A percentile compares a stretch with the other conserved stretches of the same genome.
phyloP scores from a whole-genome alignment of 345 rosid species.

The Gossypium australe region DNA sequence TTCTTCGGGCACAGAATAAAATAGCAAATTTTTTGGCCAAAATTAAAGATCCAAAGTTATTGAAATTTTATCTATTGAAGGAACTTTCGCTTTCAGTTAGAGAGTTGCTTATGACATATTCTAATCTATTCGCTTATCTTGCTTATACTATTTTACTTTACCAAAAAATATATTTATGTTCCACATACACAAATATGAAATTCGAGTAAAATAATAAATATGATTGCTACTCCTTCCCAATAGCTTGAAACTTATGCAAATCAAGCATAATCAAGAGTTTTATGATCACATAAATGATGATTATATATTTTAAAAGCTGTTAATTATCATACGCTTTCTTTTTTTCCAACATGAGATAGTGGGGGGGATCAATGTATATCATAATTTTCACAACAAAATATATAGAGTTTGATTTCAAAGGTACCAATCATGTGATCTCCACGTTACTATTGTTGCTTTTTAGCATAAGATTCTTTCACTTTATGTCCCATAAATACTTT shows the following conservation, averaged over 20 bases:
- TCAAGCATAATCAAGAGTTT: not conserved
- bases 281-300: not conserved
- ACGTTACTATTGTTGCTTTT: not conserved
- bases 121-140: too few relatives aligned
- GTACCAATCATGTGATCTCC: constrained; percentile 1
- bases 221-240: not conserved
- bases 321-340: not conserved
- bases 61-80: too few relatives aligned
- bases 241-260: constrained; percentile 2
- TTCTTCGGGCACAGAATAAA: too few relatives aligned
- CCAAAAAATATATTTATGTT: too few relatives aligned
- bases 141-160: too few relatives aligned
- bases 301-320: not conserved
- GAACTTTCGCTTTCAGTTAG: too few relatives aligned
- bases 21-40: too few relatives aligned
- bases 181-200: not conserved
- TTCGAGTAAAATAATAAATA: not conserved
- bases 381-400: not conserved
- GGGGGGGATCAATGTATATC: not conserved
- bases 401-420: not conserved
- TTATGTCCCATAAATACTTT: not conserved
- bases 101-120: too few relatives aligned
- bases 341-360: not conserved
- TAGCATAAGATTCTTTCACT: not conserved
- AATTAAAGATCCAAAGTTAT: too few relatives aligned